Evolutionary conservation across 2,329 filamentous ascomycete species (phyloP).

Genomic region (Hypomyces rosellus): DNA sequence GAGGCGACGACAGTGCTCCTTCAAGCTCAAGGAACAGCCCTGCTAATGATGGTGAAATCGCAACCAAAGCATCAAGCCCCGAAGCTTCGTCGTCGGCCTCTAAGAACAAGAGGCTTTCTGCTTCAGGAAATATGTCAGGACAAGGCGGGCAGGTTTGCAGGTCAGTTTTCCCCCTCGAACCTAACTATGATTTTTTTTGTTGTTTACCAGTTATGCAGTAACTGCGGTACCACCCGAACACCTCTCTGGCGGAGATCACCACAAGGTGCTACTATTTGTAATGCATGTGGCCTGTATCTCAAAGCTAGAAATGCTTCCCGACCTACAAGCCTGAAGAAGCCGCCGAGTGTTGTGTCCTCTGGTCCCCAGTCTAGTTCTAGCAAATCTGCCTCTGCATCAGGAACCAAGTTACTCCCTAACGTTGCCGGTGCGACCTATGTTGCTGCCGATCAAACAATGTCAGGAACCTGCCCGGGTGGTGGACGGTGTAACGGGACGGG

Average conservation of each 20-base stretch:
- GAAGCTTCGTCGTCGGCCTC: slow-evolving; percentile 15
- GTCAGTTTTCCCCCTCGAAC: slow-evolving; percentile 35
- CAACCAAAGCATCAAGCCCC: slow-evolving; percentile 25
- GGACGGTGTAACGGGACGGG: slow-evolving; percentile 95
- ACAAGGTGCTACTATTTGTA: slow-evolving; percentile 91
- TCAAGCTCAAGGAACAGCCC: slow-evolving; percentile 21
- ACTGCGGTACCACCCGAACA: slow-evolving; percentile 89
- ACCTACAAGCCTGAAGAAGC: slow-evolving; percentile 83
- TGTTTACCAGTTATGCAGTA: slow-evolving; percentile 48
- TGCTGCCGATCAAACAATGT: slow-evolving; percentile 64
- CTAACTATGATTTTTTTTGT: background rate
- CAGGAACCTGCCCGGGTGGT: slow-evolving; percentile 90
- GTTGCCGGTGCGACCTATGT: slow-evolving; percentile 62
- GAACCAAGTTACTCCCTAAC: slow-evolving; percentile 35
- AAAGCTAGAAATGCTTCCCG: slow-evolving; percentile 89
- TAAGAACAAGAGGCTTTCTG: slow-evolving; percentile 10
- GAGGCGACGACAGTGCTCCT: slow-evolving; percentile 21
- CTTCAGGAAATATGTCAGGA: slow-evolving; percentile 16
- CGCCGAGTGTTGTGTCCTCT: slow-evolving; percentile 45
- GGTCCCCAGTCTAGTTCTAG: slow-evolving; percentile 37
- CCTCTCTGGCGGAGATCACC: slow-evolving; percentile 93
- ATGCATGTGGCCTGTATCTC: slow-evolving; percentile 90
- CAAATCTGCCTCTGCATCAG: slow-evolving; percentile 31
- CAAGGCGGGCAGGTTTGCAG: slow-evolving; percentile 65
- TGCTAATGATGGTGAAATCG: slow-evolving; percentile 16